These are phyloP conservation scores for Gamsiella multidivaricata DNA, from an alignment of 192 early-diverging fungal species.

Conservation along the genomic window DNA sequence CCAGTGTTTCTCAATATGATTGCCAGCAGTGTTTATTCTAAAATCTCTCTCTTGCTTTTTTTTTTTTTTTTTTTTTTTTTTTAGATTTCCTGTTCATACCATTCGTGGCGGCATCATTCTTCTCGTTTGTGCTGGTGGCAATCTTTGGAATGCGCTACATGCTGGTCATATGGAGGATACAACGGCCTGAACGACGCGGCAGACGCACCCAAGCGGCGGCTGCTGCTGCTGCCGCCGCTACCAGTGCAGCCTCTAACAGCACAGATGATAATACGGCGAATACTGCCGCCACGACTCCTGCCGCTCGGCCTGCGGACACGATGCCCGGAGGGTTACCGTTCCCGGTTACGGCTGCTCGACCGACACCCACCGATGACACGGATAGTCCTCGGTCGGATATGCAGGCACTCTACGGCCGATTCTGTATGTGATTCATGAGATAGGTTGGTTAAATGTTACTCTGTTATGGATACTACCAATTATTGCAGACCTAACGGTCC, in stretches of 20 bases:
- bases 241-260: constrained; percentile 4
- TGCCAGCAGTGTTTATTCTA: not conserved
- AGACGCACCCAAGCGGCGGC: constrained; percentile 37
- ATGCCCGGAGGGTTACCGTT: constrained; percentile 49
- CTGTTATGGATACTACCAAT: no score
- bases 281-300: not conserved
- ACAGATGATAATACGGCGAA: not conserved
- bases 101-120: constrained; percentile 68
- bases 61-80: not conserved
- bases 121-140: constrained; percentile 74
- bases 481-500: no score
- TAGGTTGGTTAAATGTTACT: not conserved
- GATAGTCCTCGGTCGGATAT: constrained; percentile 56
- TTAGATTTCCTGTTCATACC: constrained; percentile 64
- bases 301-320: constrained; percentile 19
- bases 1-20: not conserved
- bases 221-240: constrained; percentile 27
- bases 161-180: constrained; percentile 73
- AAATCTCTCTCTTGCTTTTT: not conserved
- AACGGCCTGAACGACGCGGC: constrained; percentile 67
- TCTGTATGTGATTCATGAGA: constrained; percentile 72
- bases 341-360: constrained; percentile 36
- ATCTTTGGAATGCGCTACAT: constrained; percentile 79
- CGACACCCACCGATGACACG: constrained; percentile 14
- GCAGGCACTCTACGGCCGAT: constrained; percentile 63